Evolutionary conservation across 805 yeast species (phyloP).

Genomic region (Debaryomyces tyrocola): DNA sequence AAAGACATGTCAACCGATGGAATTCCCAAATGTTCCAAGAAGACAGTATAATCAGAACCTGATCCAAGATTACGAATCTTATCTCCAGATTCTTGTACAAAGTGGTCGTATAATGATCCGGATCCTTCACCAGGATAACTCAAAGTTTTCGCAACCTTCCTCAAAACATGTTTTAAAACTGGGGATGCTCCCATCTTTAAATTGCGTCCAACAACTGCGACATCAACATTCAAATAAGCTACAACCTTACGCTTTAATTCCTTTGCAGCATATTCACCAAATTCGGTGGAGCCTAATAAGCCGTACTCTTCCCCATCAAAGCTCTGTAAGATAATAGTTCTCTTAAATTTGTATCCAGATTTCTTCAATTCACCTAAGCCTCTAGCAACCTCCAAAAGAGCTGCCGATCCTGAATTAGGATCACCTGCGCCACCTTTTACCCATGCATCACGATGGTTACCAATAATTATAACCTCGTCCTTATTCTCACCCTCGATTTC

Average conservation of each 20-base stretch:
- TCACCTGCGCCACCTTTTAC: slow-evolving; percentile 50
- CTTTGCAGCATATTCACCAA: slow-evolving; percentile 48
- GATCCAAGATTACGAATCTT: slow-evolving; percentile 45
- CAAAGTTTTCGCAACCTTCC: slow-evolving; percentile 47
- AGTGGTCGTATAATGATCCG: slow-evolving; percentile 50
- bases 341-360: slow-evolving; percentile 37
- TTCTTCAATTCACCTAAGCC: slow-evolving; percentile 39
- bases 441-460: slow-evolving; percentile 50
- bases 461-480: slow-evolving; percentile 42
- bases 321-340: slow-evolving; percentile 38
- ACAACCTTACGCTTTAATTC: slow-evolving; percentile 43
- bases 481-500: slow-evolving; percentile 40
- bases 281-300: slow-evolving; percentile 55
- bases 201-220: slow-evolving; percentile 51
- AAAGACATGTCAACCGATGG: slow-evolving; percentile 57
- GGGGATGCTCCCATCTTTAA: slow-evolving; percentile 56
- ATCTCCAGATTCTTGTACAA: slow-evolving; percentile 35
- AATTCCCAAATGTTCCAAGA: slow-evolving; percentile 66
- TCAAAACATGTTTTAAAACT: slow-evolving; percentile 47
- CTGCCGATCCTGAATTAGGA: slow-evolving; percentile 47
- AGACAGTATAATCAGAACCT: slow-evolving; percentile 56
- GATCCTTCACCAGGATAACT: slow-evolving; percentile 40
- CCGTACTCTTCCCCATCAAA: slow-evolving; percentile 53
- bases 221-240: slow-evolving; percentile 53
- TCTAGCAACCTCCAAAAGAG: slow-evolving; percentile 41